phyloP scores from a whole-genome alignment of 2,329 filamentous ascomycete genomes.

The Pseudomassariella vexata region DNA sequence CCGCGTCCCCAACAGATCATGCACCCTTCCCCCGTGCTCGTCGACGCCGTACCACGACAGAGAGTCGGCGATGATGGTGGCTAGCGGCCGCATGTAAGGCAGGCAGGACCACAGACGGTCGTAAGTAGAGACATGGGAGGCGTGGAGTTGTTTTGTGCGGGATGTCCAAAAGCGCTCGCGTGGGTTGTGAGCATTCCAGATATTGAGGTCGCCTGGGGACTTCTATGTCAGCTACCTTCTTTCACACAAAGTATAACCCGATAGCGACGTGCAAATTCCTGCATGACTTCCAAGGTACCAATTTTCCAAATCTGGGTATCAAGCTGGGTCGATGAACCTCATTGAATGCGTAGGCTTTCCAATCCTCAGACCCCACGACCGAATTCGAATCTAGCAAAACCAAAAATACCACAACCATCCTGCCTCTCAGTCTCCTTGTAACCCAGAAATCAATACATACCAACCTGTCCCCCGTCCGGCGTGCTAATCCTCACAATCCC shows the following conservation, averaged over 20 bases:
- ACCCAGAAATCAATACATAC: conserved; percentile 21
- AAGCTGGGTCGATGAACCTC: no score
- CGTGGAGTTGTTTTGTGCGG: conserved; percentile 72
- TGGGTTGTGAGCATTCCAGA: conserved; percentile 73
- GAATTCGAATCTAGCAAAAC: no score
- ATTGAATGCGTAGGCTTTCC: no score
- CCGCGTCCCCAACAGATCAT: conserved; percentile 76
- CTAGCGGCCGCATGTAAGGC: conserved; percentile 70
- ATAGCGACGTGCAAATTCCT: no score
- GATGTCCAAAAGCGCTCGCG: conserved; percentile 79
- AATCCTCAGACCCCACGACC: no score
- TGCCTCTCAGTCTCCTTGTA: background rate
- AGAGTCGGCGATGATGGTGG: conserved; percentile 66
- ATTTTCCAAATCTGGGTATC: no score
- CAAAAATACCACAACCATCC: background rate
- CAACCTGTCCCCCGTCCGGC: conserved; percentile 71
- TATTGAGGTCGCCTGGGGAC: conserved; percentile 60
- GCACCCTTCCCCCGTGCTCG: conserved; percentile 59
- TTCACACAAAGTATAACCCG: no score
- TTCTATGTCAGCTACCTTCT: no score
- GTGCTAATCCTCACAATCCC: conserved; percentile 69
- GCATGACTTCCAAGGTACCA: no score
- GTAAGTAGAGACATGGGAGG: conserved; percentile 64
- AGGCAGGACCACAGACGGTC: conserved; percentile 75
- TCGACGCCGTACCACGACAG: conserved; percentile 56